Base-by-base conservation (phyloP, 768 basidiomycete genomes). In the Sarcomyxa edulis region DNA sequence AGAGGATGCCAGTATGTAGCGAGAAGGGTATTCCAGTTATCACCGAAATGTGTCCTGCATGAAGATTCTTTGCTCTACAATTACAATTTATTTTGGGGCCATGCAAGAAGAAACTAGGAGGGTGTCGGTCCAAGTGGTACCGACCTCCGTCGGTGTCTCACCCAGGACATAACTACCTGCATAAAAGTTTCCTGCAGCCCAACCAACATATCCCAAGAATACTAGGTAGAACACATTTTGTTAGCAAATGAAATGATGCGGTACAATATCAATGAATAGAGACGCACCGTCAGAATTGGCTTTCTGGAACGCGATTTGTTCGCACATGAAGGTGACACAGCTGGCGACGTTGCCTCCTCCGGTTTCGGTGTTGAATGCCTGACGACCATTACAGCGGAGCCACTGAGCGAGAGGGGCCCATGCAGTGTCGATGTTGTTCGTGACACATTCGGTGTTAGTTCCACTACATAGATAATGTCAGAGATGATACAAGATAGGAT, bases 301-400 rank as follows among this genome's bases (percentile, higher is more conserved):
- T 31, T 68, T 66, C 43, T 69, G 69, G 57, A 56, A 75, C 0
- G 54, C 62, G 22, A 72, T 58, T 46, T 74, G 68, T 42, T 72
- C 59, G 29, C 65, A 71, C 44, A 72, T 55, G 43, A 62, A 69
- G 12, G 55, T 51, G 4, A 64, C 55, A 47, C 77, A 79, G 7
- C 65, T 66, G 7, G 62, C 61, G 12, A 64, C 60, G 46, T 78
- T 66, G 9, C 76, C 76, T 12, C 76, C 78, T 26, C 78, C 78
- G 2, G 75, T 78, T 50, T 81, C 78, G 7, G 75, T 72, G 51
- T 78, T 70, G 48, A 81, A 58, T 1, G 76, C 78, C 47, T 74
- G 71, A 12, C 78, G 62, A 2, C 61, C 61, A 32, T 76, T 68
- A 33, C 52, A 51, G 24, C 72, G 64, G 3, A 80, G 63, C 69